These are phyloP conservation scores for Blastomyces parvus DNA, from an alignment of 2,329 filamentous ascomycete genomes.

Conservation along the genomic window DNA sequence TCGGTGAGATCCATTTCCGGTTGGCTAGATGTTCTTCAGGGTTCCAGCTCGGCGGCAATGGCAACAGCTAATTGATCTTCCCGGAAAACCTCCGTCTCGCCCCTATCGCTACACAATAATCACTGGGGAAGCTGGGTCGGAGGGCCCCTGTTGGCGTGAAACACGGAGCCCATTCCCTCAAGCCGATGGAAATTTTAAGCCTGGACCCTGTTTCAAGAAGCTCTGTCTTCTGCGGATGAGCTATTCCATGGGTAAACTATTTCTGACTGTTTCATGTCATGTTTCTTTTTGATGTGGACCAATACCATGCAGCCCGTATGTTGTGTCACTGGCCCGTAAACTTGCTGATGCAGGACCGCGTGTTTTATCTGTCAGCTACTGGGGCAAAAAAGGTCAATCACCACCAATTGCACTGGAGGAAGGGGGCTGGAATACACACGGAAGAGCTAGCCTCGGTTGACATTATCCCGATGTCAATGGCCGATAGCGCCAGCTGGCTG, in stretches of 20 bases:
- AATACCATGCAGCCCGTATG: not conserved
- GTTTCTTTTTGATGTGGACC: not conserved
- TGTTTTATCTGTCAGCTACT: too few relatives aligned
- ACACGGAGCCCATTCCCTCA: not conserved
- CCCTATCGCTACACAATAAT: not conserved
- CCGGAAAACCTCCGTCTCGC: not conserved
- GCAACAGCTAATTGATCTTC: not conserved
- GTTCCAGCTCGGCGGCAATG: not conserved
- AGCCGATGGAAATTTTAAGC: not conserved
- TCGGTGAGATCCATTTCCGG: not conserved
- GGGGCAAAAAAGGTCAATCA: too few relatives aligned
- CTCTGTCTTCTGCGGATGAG: not conserved
- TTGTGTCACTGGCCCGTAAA: not conserved
- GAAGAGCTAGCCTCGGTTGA: too few relatives aligned
- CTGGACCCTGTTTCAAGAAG: not conserved
- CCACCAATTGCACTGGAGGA: too few relatives aligned
- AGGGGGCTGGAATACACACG: too few relatives aligned
- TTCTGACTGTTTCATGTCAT: not conserved
- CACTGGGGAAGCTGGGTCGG: not conserved
- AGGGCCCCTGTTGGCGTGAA: not conserved
- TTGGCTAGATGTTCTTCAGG: not conserved
- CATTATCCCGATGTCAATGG: not conserved
- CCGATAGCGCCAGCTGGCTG: not conserved
- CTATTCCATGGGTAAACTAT: not conserved
- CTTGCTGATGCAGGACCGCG: not conserved